Base-by-base conservation (phyloP, 129 eudicot genomes). In the Artemisia tridentata region DNA sequence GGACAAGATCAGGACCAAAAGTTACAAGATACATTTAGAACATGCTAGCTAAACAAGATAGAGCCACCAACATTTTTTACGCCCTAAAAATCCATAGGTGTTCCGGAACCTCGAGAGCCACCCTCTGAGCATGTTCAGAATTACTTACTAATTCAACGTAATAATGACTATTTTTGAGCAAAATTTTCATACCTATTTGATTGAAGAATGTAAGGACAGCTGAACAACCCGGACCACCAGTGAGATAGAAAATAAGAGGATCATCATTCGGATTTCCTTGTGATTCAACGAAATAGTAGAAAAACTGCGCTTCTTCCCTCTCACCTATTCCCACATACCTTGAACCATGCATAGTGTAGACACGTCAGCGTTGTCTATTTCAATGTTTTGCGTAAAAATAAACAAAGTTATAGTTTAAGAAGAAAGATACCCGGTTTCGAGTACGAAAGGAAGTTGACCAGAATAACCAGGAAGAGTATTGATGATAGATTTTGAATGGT, bases 191-290 rank as follows among this genome's bases (percentile, higher is more conserved):
- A 83, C 87, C 87, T 0, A 66, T 66, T 72, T 79, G 82, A 63
- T 79, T 71, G 46, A 61, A 50, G 11, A 83, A 41, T 6, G 68
- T 73, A n/a, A 71, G 16, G 18, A 80, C 25, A 17, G 79, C 56
- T 19, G 91, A 88, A 85, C 86, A 83, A 9, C 95, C 95, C 0
- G 95, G 95, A 17, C 91, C 95, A 11, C 95, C 95, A 48, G 86
- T 81, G 29, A 85, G 86, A 84, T 87, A 85, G 16, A 81, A 85
- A 67, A 88, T 87, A 19, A 88, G 68, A 14, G 95, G 95, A 73
- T 88, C 95, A 61, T 69, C 75, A 1, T 74, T 68, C 19, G 91
- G 85, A 18, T 73, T 83, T 29, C 83, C 79, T 58, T 88, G 84
- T 27, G 95, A 88, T 16, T 75, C 85, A 34, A 88, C 91, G 65